phyloP scores from a whole-genome alignment of 2,329 filamentous ascomycete species.

The Scytalidium sp. region DNA sequence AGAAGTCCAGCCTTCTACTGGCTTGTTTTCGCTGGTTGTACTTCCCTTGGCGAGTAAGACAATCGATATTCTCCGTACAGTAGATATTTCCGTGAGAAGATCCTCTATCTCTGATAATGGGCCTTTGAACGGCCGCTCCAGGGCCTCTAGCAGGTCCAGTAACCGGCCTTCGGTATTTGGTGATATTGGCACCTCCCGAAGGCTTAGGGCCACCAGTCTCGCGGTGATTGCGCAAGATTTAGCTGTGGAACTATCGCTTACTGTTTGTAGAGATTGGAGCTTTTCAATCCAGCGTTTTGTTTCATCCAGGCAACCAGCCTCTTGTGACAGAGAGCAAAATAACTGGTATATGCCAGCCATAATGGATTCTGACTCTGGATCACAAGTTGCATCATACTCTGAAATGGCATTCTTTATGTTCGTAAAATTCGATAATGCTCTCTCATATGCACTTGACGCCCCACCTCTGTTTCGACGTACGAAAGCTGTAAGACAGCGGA shows the following conservation, averaged over 20 bases:
- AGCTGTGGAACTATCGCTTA: constrained; percentile 22
- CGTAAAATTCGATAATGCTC: constrained; percentile 15
- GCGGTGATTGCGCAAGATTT: constrained; percentile 48
- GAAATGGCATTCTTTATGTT: constrained; percentile 16
- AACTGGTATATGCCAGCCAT: constrained; percentile 39
- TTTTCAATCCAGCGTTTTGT: constrained; percentile 54
- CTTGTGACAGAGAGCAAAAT: constrained; percentile 46
- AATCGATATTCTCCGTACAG: constrained; percentile 52
- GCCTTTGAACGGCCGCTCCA: constrained; percentile 59
- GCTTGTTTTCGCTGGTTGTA: constrained; percentile 5
- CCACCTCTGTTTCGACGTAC: constrained; percentile 42
- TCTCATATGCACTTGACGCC: constrained; percentile 16
- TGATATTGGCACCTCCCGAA: constrained; percentile 42
- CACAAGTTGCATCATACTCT: constrained; percentile 11
- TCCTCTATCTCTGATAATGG: constrained; percentile 59
- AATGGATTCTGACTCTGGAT: constrained; percentile 9
- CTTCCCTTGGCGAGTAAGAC: constrained; percentile 36
- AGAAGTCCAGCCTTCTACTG: constrained; percentile 7
- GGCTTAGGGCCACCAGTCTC: constrained; percentile 50
- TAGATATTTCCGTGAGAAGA: constrained; percentile 53
- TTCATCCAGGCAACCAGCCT: constrained; percentile 43
- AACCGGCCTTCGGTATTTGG: constrained; percentile 40
- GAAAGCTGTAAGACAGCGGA: constrained; percentile 60
- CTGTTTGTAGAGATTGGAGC: constrained; percentile 26
- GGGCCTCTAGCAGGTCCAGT: constrained; percentile 45